phyloP scores from a whole-genome alignment of 345 rosid genomes.

The Citrus sinensis region DVS_A1.0 CM039162.1:26812001-26812500 shows the following conservation, averaged over 20 bases:
- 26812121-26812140: neutral
- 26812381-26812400: conserved; percentile 79
- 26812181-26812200: neutral
- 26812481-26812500: conserved; percentile 50
- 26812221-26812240: neutral
- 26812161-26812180: neutral
- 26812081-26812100: neutral
- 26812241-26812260: neutral
- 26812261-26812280: neutral
- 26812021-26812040: no score
- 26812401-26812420: conserved; percentile 73
- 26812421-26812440: conserved; percentile 69
- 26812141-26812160: neutral
- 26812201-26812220: neutral
- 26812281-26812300: conserved; percentile 51
- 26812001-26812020: no score
- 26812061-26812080: neutral
- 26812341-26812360: conserved; percentile 81
- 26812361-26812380: conserved; percentile 73
- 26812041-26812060: neutral
- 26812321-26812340: conserved; percentile 56
- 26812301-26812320: conserved; percentile 67
- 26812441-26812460: conserved; percentile 69
- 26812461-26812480: conserved; percentile 84
- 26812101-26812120: neutral